phyloP scores from a whole-genome alignment of 2,329 filamentous ascomycete species.

The Cladorrhinum sp. region DNA sequence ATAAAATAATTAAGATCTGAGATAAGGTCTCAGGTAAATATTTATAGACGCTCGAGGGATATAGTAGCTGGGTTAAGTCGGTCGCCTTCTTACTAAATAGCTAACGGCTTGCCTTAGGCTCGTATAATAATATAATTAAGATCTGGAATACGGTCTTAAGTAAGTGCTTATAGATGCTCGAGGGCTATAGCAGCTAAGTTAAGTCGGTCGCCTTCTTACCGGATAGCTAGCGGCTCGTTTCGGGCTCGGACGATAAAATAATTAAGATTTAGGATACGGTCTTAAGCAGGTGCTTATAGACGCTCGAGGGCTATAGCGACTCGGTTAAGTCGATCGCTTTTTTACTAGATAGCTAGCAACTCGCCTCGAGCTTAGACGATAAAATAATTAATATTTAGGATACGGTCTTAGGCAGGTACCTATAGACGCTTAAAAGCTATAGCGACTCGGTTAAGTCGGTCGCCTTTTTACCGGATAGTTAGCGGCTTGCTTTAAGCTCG shows the following conservation, averaged over 20 bases:
- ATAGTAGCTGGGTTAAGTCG: not conserved
- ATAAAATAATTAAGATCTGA: not conserved
- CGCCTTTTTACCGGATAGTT: not conserved
- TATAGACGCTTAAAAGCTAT: not conserved
- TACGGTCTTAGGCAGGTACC: not conserved
- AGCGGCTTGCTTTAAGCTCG: not conserved
- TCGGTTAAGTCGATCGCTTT: not conserved
- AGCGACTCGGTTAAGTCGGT: not conserved
- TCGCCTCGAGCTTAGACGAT: not conserved
- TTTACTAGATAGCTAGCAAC: not conserved
- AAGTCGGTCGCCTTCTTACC: constrained; percentile 15
- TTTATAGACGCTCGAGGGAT: not conserved
- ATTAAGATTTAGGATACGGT: constrained; percentile 3
- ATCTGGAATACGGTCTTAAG: constrained; percentile 16
- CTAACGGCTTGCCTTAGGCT: not conserved
- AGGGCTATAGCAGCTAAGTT: constrained; percentile 13
- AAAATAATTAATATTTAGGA: not conserved
- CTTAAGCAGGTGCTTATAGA: not conserved
- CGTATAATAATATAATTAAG: not conserved
- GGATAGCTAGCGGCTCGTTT: constrained; percentile 11
- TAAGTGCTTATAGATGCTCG: constrained; percentile 19
- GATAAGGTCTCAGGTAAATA: not conserved
- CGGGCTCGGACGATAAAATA: constrained; percentile 1
- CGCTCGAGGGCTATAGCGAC: not conserved
- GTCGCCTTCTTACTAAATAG: not conserved